Conservation (phyloP, 768 basidiomycete genomes). For the Astraeus odoratus region DNA sequence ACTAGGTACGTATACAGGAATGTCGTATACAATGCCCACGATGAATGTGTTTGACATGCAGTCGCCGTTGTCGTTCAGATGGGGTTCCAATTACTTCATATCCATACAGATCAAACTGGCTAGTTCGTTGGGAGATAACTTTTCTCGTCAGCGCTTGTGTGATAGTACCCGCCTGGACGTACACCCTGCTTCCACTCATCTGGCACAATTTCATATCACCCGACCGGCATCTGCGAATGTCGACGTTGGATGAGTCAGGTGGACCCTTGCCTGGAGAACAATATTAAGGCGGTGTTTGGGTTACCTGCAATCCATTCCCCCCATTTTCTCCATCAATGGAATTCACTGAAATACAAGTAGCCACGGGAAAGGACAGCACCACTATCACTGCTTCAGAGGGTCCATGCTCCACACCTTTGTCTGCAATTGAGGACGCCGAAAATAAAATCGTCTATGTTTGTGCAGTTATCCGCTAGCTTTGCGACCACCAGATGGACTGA, state of each 20-base stretch:
- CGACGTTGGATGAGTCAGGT: background rate
- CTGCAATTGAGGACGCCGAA: background rate
- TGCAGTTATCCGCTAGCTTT: background rate
- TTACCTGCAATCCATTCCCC: background rate
- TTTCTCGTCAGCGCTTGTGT: background rate
- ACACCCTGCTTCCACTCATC: background rate
- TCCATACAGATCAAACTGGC: too few relatives aligned
- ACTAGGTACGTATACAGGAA: background rate
- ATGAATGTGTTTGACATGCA: background rate
- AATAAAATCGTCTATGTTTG: slow-evolving; percentile 11
- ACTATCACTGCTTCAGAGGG: too few relatives aligned
- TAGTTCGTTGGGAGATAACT: background rate
- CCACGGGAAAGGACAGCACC: background rate
- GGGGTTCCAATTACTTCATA: background rate
- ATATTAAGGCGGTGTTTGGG: slow-evolving; percentile 15
- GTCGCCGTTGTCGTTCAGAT: background rate
- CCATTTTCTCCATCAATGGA: background rate
- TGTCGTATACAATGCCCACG: too few relatives aligned
- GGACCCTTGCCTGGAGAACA: background rate
- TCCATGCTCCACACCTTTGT: background rate
- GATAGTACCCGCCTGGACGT: background rate
- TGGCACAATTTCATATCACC: background rate
- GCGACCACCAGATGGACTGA: slow-evolving; percentile 1
- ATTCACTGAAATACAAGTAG: background rate
- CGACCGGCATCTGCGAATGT: background rate